Evolutionary conservation across 768 basidiomycete genomes (phyloP).

Genomic region (Gyrodon lividus): DNA sequence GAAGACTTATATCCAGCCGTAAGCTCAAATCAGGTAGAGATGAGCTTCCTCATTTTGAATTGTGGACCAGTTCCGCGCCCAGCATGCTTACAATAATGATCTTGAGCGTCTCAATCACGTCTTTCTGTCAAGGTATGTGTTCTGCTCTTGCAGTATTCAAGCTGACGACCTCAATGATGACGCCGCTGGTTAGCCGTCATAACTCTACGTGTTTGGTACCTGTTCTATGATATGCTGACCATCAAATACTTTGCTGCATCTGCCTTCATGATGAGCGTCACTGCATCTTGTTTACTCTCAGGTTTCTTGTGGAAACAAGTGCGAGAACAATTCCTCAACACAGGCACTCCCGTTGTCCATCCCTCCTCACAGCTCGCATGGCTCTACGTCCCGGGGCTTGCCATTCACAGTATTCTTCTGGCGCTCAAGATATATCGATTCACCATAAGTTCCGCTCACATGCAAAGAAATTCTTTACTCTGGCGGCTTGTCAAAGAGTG

Average conservation of each 20-base stretch:
- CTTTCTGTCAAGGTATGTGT: conserved; percentile 18
- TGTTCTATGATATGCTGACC: conserved; percentile 6
- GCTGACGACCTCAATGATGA: background rate
- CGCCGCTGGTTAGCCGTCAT: conserved; percentile 8
- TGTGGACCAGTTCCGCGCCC: background rate
- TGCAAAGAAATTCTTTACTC: conserved; percentile 8
- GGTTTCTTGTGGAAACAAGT: background rate
- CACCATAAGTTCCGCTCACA: background rate
- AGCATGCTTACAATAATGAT: background rate
- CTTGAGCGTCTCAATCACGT: background rate
- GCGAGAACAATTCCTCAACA: background rate
- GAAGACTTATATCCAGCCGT: conserved; percentile 5
- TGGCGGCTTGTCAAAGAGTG: conserved; percentile 21
- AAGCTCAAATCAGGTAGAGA: background rate
- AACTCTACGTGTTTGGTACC: conserved; percentile 19
- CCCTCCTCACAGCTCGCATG: background rate
- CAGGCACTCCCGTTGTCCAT: background rate
- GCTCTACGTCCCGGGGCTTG: conserved; percentile 15
- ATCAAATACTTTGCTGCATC: conserved; percentile 1
- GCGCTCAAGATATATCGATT: conserved; percentile 17
- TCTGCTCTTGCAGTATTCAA: background rate
- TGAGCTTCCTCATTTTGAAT: background rate
- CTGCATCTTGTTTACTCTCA: background rate
- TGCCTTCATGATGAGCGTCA: background rate
- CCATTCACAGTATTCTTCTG: conserved; percentile 16